These are phyloP conservation scores for Ambrosiella beaveri DNA, from an alignment of 2,329 filamentous ascomycete species.

Conservation along the genomic window DNA sequence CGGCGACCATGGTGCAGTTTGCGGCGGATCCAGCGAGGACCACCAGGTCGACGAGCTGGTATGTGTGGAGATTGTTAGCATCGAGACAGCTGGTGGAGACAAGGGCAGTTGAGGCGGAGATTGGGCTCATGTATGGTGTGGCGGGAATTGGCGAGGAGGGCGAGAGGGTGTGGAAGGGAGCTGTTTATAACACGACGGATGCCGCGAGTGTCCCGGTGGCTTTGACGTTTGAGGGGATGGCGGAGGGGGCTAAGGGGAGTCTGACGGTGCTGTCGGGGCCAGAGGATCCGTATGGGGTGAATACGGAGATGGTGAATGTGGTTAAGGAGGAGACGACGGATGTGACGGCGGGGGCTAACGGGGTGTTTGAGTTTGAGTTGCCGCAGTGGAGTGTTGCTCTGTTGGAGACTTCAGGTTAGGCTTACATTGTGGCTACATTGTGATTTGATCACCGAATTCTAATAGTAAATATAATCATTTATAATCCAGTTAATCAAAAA, in stretches of 20 bases:
- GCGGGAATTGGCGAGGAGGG: conserved; percentile 28
- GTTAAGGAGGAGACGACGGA: conserved; percentile 26
- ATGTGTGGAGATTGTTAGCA: conserved; percentile 32
- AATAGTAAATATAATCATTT: too few relatives aligned
- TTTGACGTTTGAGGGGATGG: conserved; percentile 28
- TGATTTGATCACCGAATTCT: too few relatives aligned
- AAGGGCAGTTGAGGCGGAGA: conserved; percentile 25
- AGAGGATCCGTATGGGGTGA: conserved; percentile 26
- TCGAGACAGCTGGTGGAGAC: conserved; percentile 29
- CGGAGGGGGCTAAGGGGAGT: conserved; percentile 23
- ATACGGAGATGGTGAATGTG: conserved; percentile 29
- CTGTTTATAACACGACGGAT: conserved; percentile 34
- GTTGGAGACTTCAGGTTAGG: conserved; percentile 24
- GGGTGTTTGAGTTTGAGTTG: conserved; percentile 33
- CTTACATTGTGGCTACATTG: too few relatives aligned
- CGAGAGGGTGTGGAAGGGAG: conserved; percentile 31
- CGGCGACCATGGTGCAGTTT: conserved; percentile 32
- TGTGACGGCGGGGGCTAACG: conserved; percentile 26
- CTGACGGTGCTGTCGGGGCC: conserved; percentile 30
- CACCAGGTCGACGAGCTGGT: conserved; percentile 32
- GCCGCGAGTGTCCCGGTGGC: conserved; percentile 27
- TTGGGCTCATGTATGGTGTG: conserved; percentile 33
- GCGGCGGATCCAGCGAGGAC: conserved; percentile 31
- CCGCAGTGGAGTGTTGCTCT: conserved; percentile 40
- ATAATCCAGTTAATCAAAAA: too few relatives aligned